These are phyloP conservation scores for Pythium scleroteichum DNA, from an alignment of 352 stramenopile genomes.

Conservation along the genomic window DNA sequence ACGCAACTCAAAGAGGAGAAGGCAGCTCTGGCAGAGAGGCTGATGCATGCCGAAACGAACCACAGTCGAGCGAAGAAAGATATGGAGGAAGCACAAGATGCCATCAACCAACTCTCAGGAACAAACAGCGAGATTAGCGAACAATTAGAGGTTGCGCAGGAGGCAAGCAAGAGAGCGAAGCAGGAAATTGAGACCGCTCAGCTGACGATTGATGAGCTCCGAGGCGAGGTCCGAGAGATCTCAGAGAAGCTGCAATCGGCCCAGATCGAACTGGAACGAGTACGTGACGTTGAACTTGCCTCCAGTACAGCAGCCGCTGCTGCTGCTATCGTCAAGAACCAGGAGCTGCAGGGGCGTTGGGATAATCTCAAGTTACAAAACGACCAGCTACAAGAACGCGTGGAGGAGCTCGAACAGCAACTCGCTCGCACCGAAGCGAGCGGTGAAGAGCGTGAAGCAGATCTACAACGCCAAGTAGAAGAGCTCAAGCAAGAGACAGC, in stretches of 20 bases:
- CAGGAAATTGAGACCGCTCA: conserved; percentile 31
- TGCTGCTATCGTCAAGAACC: conserved; percentile 52
- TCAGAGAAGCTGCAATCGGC: conserved; percentile 50
- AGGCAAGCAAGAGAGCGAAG: conserved; percentile 35
- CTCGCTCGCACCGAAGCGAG: conserved; percentile 39
- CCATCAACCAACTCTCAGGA: conserved; percentile 51
- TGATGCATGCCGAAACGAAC: conserved; percentile 21
- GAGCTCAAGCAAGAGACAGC: conserved; percentile 54
- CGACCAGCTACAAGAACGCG: conserved; percentile 51
- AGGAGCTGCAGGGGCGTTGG: conserved; percentile 55
- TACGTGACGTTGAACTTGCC: conserved; percentile 48
- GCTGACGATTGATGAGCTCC: conserved; percentile 42
- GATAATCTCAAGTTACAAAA: conserved; percentile 56
- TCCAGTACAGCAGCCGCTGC: conserved; percentile 47
- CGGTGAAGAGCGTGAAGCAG: conserved; percentile 40
- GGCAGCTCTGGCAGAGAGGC: conserved; percentile 19
- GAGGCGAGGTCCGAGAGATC: conserved; percentile 60
- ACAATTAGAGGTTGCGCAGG: conserved; percentile 47
- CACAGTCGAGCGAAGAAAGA: conserved; percentile 23
- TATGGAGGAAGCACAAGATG: conserved; percentile 28
- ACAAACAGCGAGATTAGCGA: conserved; percentile 45
- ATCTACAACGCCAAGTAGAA: conserved; percentile 53
- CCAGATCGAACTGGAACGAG: conserved; percentile 44
- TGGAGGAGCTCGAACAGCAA: conserved; percentile 59
- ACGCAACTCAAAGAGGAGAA: conserved; percentile 32